Base-by-base conservation (phyloP, 495 filamentous ascomycete species). In the Clohesyomyces aquaticus region DNA sequence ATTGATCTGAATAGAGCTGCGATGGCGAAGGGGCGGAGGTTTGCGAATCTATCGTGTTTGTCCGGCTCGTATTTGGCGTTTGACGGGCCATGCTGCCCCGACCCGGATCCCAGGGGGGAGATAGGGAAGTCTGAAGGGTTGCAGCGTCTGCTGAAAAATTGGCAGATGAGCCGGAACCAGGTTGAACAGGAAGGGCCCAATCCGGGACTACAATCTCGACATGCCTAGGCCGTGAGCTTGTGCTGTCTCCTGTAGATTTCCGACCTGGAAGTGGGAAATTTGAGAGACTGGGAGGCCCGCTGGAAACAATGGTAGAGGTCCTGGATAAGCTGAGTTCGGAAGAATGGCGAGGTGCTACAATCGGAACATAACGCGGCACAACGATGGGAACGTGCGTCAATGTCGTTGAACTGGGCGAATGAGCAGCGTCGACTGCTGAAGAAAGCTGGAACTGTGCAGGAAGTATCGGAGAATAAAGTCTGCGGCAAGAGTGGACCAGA, bases 1-100 rank as follows among this genome's bases (percentile, higher is more conserved):
- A 71, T 2, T 65, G 52, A 42, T 60, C 63, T 0, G 70, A 49
- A 55, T 73, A 67, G 12, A 75, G 66, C 48, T 73, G 72, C 8
- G 58, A 65, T 69, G 76, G 71, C 10, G 77, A 80, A 18, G 74
- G 73, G 6, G 73, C 74, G n/a, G 85, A 82, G 21, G 71, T 79
- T 28, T 75, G 75, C 22, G 86, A 85, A 63, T 89, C 87, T 77
- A 87, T 84, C 0, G 82, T 85, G 70, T 78, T 83, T 22, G 80
- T 78, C 56, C 82, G 74, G 70, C 72, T 75, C 42, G 72, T 71
- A 35, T 71, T 69, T 59, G 73, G 71, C 32, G 73, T 73, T 29
- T 75, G 73, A 12, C 73, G 65, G 52, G 73, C 68, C 75, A 75
- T 76, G 51, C 65, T 73, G 45, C 65, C 63, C 46, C 67, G 63